Conservation (phyloP, 225 moss, liverwort and hornwort species). For the Pleurozium schreberi region DNA sequence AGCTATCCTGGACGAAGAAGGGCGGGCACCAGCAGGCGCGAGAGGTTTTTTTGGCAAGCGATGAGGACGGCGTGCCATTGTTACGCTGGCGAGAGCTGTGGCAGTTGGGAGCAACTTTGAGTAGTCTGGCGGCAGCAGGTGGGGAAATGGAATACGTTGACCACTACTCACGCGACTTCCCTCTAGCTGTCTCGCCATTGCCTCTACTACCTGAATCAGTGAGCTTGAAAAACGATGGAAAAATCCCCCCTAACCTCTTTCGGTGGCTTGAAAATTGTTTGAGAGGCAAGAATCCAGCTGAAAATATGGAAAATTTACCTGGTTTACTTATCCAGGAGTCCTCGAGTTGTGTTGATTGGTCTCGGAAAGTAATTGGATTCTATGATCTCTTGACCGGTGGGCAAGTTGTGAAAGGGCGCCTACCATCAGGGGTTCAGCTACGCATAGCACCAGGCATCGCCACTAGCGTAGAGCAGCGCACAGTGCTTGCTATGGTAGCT, state of each 20-base stretch:
- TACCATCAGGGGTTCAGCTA: slow-evolving; percentile 59
- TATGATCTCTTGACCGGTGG: slow-evolving; percentile 72
- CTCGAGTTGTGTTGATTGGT: slow-evolving; percentile 74
- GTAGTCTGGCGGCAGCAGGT: slow-evolving; percentile 74
- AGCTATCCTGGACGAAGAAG: slow-evolving; percentile 74
- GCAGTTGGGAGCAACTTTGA: slow-evolving; percentile 74
- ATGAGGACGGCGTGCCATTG: slow-evolving; percentile 72
- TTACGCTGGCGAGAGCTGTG: slow-evolving; percentile 89
- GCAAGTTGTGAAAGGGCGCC: slow-evolving; percentile 19
- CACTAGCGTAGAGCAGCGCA: slow-evolving; percentile 70
- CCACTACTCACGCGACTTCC: slow-evolving; percentile 90
- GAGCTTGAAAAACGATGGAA: slow-evolving; percentile 31
- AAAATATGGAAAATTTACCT: slow-evolving; percentile 46
- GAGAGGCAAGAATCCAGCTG: slow-evolving; percentile 24
- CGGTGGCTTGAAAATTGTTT: slow-evolving; percentile 76
- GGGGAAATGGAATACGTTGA: slow-evolving; percentile 92
- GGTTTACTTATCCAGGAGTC: slow-evolving; percentile 45
- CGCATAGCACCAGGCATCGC: slow-evolving; percentile 57
- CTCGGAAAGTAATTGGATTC: slow-evolving; percentile 90
- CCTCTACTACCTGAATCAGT: slow-evolving; percentile 30
- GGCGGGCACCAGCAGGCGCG: slow-evolving; percentile 56
- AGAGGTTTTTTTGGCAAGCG: slow-evolving; percentile 83
- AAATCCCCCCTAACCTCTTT: slow-evolving; percentile 59
- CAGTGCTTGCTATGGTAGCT: slow-evolving; percentile 93
- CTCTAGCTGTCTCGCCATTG: slow-evolving; percentile 55